Base-by-base conservation (phyloP, 2,329 filamentous ascomycete species). In the Simplicillium aogashimaense region DNA sequence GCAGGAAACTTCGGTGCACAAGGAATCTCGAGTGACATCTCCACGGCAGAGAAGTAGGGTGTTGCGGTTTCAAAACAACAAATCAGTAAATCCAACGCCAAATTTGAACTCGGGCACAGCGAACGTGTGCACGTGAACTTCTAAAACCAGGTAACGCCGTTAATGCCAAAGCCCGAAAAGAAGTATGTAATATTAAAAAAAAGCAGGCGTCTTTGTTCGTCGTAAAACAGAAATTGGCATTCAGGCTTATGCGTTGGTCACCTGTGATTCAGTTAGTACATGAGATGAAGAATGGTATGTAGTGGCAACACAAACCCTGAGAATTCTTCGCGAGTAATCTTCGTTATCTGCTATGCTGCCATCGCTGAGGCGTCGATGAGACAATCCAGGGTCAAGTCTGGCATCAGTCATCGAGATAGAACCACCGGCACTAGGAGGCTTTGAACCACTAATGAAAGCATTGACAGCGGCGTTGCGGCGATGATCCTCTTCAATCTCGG, bases 321-420 rank as follows among this genome's bases (percentile, higher is more conserved):
- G 76, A 63, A 97, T 95, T 66, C 86, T 84, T 66, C 90, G 80
- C 47, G 90, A 95, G 67, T 95, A 97, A 61, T 97, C 90, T 64
- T 94, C 81, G 64, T 95, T 94, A 61, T 97, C 90, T 39, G 89
- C 90, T 61, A 97, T 95, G 63, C 89, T 95, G 51, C 90, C 90
- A 55, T 92, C 86, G 64, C 90, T 95, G 67, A 90, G 76, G 62
- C 89, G 78, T 56, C 87, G 75, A 51, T 88, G 78, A 43, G 83
- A 81, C 74, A 94, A 81, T 48, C 88, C 81, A 7, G 88, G 87
- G 49, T 97, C 90, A 42, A 95, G 78, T 41, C 90, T 79, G 33
- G 85, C 81, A 57, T 97, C 90, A 12, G 78, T 78, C 65, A 86
- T 81, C 9, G 85, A 86, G 63, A 78, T 63, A 45, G 70, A 70